Percentiles rank a stretch among this genome's conserved stretches.
These are phyloP conservation scores for Candida labiduridarum DNA, from an alignment of 1,139 yeast genomes.

Conservation along the genomic window DNA sequence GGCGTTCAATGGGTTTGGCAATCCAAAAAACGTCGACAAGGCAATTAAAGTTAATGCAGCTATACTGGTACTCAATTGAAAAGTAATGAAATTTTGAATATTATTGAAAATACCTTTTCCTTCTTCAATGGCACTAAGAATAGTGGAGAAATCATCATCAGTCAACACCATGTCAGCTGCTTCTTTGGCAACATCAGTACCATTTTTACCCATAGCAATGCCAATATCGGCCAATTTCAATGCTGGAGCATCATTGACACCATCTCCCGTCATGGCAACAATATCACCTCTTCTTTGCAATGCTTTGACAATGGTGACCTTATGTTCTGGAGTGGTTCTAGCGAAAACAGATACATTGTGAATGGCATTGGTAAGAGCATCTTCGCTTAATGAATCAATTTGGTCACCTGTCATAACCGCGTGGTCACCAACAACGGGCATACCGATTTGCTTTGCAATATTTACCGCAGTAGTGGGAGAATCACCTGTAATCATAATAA, in stretches of 20 bases:
- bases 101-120: constrained; percentile 96
- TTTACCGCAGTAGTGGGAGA: constrained; percentile 89
- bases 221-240: constrained; percentile 96
- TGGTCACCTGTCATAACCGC: constrained; percentile 84
- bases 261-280: constrained; percentile 99
- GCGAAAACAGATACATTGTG: constrained; percentile 90
- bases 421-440: constrained; percentile 69
- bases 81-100: constrained; percentile 90
- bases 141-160: constrained; percentile 94
- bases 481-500: constrained; percentile 97
- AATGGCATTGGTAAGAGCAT: constrained; percentile 70
- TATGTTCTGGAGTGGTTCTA: constrained; percentile 95
- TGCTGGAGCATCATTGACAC: constrained; percentile 99
- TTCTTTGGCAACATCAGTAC: constrained; percentile 98
- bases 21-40: constrained; percentile 77
- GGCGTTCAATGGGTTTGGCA: constrained; percentile 96
- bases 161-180: constrained; percentile 98
- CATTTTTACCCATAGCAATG: constrained; percentile 94
- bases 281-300: constrained; percentile 91
- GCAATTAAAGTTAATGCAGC: constrained; percentile 93
- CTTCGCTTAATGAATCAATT: constrained; percentile 70
- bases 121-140: constrained; percentile 88
- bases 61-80: constrained; percentile 92
- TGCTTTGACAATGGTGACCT: constrained; percentile 87
- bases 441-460: constrained; percentile 90